phyloP scores from a whole-genome alignment of 441 rosid species.

The Mallotus repandus region DNA sequence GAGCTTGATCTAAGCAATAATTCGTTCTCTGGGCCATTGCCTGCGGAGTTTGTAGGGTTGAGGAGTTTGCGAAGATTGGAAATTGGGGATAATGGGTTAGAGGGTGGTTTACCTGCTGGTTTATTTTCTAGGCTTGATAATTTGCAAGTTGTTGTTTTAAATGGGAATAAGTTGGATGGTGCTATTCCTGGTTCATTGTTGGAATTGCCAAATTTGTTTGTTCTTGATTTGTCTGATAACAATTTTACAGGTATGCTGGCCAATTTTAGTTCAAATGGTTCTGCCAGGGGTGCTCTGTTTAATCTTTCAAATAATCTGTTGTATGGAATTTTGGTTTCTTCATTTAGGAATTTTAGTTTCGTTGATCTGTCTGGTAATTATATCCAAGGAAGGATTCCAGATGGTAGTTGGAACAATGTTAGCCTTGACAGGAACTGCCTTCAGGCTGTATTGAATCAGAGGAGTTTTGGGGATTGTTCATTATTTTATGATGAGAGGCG shows the following conservation, averaged over 20 bases:
- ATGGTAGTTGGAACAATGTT: conserved; percentile 32
- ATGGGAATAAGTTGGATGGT: conserved; percentile 53
- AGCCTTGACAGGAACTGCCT: conserved; percentile 65
- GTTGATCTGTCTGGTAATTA: conserved; percentile 73
- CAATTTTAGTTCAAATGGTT: conserved; percentile 30
- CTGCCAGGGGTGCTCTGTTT: conserved; percentile 33
- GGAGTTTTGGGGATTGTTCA: conserved; percentile 53
- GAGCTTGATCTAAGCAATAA: conserved; percentile 78
- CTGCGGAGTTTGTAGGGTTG: conserved; percentile 50
- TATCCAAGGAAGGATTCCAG: conserved; percentile 68
- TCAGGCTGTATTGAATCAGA: conserved; percentile 46
- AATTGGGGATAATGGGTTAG: conserved; percentile 49
- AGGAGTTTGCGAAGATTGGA: conserved; percentile 49
- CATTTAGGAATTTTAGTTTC: conserved; percentile 37
- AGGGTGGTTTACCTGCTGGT: conserved; percentile 47
- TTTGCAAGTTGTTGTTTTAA: conserved; percentile 51
- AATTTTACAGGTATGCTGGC: conserved; percentile 66
- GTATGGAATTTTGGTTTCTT: conserved; percentile 55
- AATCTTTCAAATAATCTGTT: conserved; percentile 71
- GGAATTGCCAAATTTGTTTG: conserved; percentile 48
- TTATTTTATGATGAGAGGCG: conserved; percentile 57
- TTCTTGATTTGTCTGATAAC: conserved; percentile 69
- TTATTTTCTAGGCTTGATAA: conserved; percentile 47
- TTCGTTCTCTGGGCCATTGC: conserved; percentile 67
- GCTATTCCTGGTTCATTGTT: conserved; percentile 44